phyloP scores from a whole-genome alignment of 768 basidiomycete species.

The Rhizopogon rudus region DNA sequence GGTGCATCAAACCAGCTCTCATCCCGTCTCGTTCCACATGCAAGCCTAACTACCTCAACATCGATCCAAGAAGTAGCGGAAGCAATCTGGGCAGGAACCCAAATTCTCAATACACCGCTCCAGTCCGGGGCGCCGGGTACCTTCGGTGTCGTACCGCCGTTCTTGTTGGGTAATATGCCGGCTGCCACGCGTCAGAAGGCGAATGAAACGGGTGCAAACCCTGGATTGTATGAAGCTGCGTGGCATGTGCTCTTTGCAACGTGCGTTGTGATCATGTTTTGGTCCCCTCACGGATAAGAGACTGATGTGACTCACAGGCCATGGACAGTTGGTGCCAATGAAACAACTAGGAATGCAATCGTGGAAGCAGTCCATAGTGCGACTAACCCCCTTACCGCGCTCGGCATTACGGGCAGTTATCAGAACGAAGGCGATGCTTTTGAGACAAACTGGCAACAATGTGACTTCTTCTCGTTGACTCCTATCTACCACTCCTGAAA shows the following conservation, averaged over 20 bases:
- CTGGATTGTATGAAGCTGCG: constrained; percentile 12
- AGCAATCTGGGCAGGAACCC: constrained; percentile 16
- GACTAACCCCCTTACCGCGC: constrained; percentile 6
- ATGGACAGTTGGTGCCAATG: constrained; percentile 11
- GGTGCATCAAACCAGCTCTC: constrained; percentile 12
- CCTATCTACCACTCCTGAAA: background rate
- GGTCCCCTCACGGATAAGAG: background rate
- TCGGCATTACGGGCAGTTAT: constrained; percentile 18
- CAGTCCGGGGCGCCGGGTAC: background rate
- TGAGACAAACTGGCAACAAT: constrained; percentile 16
- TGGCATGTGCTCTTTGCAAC: constrained; percentile 8
- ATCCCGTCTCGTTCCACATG: constrained; percentile 15
- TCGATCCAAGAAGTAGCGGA: constrained; percentile 12
- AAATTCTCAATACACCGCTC: constrained; percentile 9
- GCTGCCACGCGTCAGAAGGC: constrained; percentile 3
- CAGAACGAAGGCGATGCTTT: constrained; percentile 17
- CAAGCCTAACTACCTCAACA: constrained; percentile 10
- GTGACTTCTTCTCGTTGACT: background rate
- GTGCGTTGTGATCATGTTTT: constrained; percentile 2
- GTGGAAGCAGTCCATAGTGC: constrained; percentile 6
- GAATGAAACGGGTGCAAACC: constrained; percentile 15
- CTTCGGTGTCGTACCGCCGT: background rate
- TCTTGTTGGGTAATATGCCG: constrained; percentile 12
- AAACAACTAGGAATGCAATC: background rate
- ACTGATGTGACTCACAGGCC: background rate